A percentile compares a stretch with the other conserved stretches of the same genome.
phyloP scores from a whole-genome alignment of 139 green algal genomes.

The Mesostigma viride region DNA sequence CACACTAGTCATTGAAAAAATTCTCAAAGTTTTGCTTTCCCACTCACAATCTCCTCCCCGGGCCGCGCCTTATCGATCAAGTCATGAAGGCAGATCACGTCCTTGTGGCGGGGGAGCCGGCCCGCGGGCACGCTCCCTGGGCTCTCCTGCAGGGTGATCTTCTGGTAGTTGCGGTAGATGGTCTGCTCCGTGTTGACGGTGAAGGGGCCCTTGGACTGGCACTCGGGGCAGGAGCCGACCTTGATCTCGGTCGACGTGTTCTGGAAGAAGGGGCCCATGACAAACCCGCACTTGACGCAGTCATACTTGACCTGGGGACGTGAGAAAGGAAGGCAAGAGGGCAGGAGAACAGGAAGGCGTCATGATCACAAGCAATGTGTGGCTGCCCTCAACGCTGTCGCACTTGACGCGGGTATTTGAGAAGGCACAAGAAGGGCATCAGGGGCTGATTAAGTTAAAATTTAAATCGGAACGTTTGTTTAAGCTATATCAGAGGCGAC shows the following conservation, averaged over 20 bases:
- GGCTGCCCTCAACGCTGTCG: no score
- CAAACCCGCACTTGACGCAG: constrained; percentile 73
- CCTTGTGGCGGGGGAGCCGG: constrained; percentile 87
- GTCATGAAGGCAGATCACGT: constrained; percentile 91
- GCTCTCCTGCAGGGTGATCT: constrained; percentile 92
- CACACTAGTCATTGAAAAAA: no score
- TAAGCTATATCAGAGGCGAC: no score
- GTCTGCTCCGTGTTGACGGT: constrained; percentile 65
- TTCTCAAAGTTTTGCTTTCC: no score
- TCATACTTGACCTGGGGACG: constrained; percentile 78
- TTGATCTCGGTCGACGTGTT: constrained; percentile 55
- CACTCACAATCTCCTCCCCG: constrained; percentile 76
- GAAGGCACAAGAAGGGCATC: no score
- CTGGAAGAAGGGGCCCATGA: constrained; percentile 81
- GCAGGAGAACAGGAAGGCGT: no score
- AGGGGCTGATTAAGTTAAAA: no score
- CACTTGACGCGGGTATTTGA: no score
- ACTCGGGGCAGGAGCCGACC: constrained; percentile 66
- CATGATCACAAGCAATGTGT: no score
- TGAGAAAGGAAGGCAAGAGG: no score
- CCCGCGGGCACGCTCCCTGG: constrained; percentile 83
- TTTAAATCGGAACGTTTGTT: no score
- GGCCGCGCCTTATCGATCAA: constrained; percentile 86
- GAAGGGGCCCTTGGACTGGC: constrained; percentile 83
- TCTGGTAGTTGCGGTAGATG: constrained; percentile 97